Percentiles rank a stretch among this genome's conserved stretches.
Evolutionary conservation across 1,284 basidiomycete genomes (phyloP).

Genomic region (Abortiporus biennis): DNA sequence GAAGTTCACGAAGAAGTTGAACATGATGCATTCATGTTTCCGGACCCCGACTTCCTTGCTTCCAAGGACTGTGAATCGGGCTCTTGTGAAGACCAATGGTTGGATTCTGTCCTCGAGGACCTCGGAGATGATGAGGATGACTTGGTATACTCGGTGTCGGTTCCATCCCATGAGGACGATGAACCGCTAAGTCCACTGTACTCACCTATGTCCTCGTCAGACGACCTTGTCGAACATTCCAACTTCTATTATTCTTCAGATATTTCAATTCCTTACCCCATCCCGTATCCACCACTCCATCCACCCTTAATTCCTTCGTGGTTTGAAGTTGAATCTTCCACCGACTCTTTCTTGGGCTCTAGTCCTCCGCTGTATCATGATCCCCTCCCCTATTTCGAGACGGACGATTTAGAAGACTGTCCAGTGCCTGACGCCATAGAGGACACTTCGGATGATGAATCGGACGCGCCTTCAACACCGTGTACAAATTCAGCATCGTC

Average conservation of each 20-base stretch:
- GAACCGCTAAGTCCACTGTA: conserved; percentile 46
- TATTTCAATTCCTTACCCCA: conserved; percentile 50
- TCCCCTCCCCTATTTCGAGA: conserved; percentile 53
- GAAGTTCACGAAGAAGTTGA: conserved; percentile 39
- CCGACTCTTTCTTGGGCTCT: conserved; percentile 31
- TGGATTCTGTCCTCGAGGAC: conserved; percentile 69
- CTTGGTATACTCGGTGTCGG: conserved; percentile 35
- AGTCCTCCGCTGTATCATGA: conserved; percentile 40
- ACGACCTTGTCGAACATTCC: conserved; percentile 54
- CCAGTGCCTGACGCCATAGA: conserved; percentile 74
- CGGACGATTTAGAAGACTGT: conserved; percentile 58
- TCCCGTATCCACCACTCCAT: conserved; percentile 61
- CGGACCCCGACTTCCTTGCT: conserved; percentile 60
- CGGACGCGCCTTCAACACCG: conserved; percentile 60
- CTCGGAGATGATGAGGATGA: conserved; percentile 61
- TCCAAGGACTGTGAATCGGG: conserved; percentile 29
- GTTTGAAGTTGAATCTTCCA: conserved; percentile 33
- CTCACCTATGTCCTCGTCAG: conserved; percentile 67
- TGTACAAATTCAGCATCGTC: conserved; percentile 33
- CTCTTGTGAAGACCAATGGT: conserved; percentile 67
- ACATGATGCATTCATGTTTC: conserved; percentile 68
- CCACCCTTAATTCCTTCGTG: conserved; percentile 44
- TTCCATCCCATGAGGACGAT: conserved; percentile 46
- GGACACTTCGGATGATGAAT: conserved; percentile 78
- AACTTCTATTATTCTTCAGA: conserved; percentile 39